A percentile compares a stretch with the other conserved stretches of the same genome.
These are phyloP conservation scores for Sporothrix sp. DNA, from an alignment of 2,329 filamentous ascomycete species.

Conservation along the genomic window DNA sequence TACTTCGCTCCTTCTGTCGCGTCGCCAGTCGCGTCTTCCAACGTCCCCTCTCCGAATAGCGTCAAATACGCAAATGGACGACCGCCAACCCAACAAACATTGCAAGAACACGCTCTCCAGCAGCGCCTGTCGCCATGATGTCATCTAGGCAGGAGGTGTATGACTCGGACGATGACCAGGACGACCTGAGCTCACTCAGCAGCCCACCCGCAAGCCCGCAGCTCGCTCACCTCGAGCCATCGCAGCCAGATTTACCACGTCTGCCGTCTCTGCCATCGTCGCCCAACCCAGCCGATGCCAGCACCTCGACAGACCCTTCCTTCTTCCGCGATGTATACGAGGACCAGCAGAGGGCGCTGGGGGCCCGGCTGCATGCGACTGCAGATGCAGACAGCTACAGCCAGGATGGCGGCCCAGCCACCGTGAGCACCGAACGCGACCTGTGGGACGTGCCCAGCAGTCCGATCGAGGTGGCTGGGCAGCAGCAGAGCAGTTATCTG, in stretches of 20 bases:
- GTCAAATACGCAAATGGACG: too few species aligned
- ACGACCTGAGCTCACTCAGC: constrained; percentile 21
- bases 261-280: background rate
- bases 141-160: constrained; percentile 21
- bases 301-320: constrained; percentile 36
- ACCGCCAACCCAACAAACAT: too few species aligned
- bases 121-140: constrained; percentile 17
- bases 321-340: constrained; percentile 40
- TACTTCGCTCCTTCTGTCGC: background rate
- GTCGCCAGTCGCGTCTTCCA: background rate
- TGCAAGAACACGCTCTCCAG: too few species aligned
- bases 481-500: constrained; percentile 3
- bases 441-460: constrained; percentile 39
- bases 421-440: constrained; percentile 21
- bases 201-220: constrained; percentile 7
- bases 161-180: constrained; percentile 26
- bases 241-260: background rate
- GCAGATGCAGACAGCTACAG: background rate
- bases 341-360: constrained; percentile 31
- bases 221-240: too few species aligned
- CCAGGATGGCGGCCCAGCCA: background rate
- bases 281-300: constrained; percentile 6
- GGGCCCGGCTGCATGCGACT: background rate
- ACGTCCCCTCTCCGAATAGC: too few species aligned
- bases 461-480: constrained; percentile 18